Base-by-base conservation (phyloP, 192 early-diverging fungal species). In the Mortierella alpina region DNA sequence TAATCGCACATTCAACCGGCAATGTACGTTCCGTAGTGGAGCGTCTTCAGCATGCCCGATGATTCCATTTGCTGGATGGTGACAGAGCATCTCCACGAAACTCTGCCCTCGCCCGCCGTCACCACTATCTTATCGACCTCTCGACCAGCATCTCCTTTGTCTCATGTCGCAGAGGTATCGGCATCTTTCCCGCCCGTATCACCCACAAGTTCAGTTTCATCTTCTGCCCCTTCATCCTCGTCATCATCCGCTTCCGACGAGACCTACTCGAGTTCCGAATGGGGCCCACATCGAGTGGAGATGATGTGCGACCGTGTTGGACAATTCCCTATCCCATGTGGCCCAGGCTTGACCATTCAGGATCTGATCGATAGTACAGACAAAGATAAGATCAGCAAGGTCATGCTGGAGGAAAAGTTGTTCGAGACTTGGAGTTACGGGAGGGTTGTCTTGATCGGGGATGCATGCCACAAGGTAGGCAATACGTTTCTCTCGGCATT, bases 1-100 rank as follows among this genome's bases (percentile, higher is more conserved):
- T 31, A 31, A 31, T 31, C 17, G 17, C 49, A 50, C 49, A 1
- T 50, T 17, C 49, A 50, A 11, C 49, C 17, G 11, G 49, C 41
- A 5, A 0, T 60, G 14, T 2, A n/a, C 39, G 20, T n/a, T 5
- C 11, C 50, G 0, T 59, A 73, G 71, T 73, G 71, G 71, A 73
- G 71, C n/a, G 63, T 73, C 7, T 73, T 73, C 51, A 73, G 71
- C 18, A 73, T 73, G 71, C 71, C 71, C 4, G 71, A 73, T 40
- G 71, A 73, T 17, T 73, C 71, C 8, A 59, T 73, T 53, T 73
- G 71, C 56, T 73, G 71, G 71, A 73, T 73, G 71, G 71, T 73
- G 6, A 73, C 71, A 4, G 54, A 73, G 22, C 71, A 73, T 14
- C 61, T 72, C 22, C 22, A 42, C 9, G 61, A 63, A 40, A 46